Evolutionary conservation across 2,329 filamentous ascomycete genomes (phyloP).

Genomic region (Coleophoma eucalyptorum): DNA sequence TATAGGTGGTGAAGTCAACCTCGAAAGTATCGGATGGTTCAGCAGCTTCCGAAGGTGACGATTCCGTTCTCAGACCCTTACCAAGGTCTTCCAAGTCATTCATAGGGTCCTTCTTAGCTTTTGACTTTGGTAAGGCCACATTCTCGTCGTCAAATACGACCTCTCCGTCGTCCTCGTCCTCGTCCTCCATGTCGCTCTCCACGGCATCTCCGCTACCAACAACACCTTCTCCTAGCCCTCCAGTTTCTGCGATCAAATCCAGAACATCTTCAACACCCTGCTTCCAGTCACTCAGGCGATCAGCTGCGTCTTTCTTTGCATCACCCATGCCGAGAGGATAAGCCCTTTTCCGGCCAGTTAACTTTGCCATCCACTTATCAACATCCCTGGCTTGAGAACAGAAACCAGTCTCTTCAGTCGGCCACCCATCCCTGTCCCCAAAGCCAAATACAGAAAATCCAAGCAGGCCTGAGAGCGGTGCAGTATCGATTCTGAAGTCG

Average conservation of each 20-base stretch:
- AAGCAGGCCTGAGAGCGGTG: conserved; percentile 69
- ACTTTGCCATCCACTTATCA: conserved; percentile 95
- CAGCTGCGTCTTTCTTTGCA: conserved; percentile 67
- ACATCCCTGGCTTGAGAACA: conserved; percentile 88
- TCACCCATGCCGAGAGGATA: conserved; percentile 89
- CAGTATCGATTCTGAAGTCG: conserved; percentile 93
- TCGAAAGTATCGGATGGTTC: conserved; percentile 51
- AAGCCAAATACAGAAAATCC: conserved; percentile 95
- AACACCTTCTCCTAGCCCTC: conserved; percentile 60
- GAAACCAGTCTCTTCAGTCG: conserved; percentile 84
- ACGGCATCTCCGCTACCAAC: conserved; percentile 77
- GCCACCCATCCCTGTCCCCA: conserved; percentile 89
- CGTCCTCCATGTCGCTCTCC: conserved; percentile 78
- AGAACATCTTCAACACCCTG: conserved; percentile 71
- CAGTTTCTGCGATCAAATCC: conserved; percentile 55
- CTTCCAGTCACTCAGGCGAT: conserved; percentile 73
- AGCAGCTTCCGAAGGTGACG: conserved; percentile 20
- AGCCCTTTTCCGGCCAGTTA: conserved; percentile 81
- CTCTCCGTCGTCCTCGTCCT: conserved; percentile 50
- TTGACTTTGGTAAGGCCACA: conserved; percentile 32
- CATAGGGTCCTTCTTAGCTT: conserved; percentile 44
- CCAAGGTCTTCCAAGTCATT: conserved; percentile 86
- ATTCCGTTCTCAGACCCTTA: conserved; percentile 52
- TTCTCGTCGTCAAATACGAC: conserved; percentile 44
- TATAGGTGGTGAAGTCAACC: conserved; percentile 81